These are phyloP conservation scores for Seminavis robusta DNA, from an alignment of 108 stramenopile species.

Conservation along the genomic window DNA sequence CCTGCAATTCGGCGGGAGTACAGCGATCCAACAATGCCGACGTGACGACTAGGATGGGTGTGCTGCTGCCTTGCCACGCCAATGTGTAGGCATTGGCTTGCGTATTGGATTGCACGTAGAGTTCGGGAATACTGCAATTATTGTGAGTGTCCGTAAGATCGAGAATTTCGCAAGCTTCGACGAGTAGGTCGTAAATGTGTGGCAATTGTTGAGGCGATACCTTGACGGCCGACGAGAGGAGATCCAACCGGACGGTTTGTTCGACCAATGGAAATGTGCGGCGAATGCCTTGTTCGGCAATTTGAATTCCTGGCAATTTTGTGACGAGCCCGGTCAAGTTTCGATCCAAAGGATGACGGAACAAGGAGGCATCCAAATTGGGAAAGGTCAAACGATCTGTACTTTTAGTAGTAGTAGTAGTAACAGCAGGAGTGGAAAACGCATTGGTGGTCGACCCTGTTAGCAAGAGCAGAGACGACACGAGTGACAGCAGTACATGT, in stretches of 20 bases:
- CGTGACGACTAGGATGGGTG: slow-evolving; percentile 53
- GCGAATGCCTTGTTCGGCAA: slow-evolving; percentile 27
- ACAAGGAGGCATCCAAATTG: slow-evolving; percentile 33
- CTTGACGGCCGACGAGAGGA: slow-evolving; percentile 42
- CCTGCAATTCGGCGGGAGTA: slow-evolving; percentile 51
- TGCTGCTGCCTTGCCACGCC: slow-evolving; percentile 32
- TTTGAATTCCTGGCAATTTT: slow-evolving; percentile 16
- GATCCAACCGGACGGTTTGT: slow-evolving; percentile 43
- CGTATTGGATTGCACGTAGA: slow-evolving; percentile 48
- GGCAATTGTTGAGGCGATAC: slow-evolving; percentile 43
- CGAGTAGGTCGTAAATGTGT: slow-evolving; percentile 29
- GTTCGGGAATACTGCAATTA: slow-evolving; percentile 26
- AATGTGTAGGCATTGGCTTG: slow-evolving; percentile 64
- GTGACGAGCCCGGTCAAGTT: slow-evolving; percentile 35
- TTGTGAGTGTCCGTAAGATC: too few relatives aligned
- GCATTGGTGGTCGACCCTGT: too few relatives aligned
- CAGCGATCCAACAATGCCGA: slow-evolving; percentile 55
- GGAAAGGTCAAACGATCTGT: too few relatives aligned
- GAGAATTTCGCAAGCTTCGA: slow-evolving; percentile 32
- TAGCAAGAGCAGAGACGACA: too few relatives aligned
- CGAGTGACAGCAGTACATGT: too few relatives aligned
- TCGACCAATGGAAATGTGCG: slow-evolving; percentile 38
- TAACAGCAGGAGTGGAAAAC: too few relatives aligned
- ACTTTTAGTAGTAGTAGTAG: too few relatives aligned
- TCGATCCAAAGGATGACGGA: slow-evolving; percentile 53